Base-by-base conservation (phyloP, 176 grass and related monocot species). In the Oryza nivara region DNA sequence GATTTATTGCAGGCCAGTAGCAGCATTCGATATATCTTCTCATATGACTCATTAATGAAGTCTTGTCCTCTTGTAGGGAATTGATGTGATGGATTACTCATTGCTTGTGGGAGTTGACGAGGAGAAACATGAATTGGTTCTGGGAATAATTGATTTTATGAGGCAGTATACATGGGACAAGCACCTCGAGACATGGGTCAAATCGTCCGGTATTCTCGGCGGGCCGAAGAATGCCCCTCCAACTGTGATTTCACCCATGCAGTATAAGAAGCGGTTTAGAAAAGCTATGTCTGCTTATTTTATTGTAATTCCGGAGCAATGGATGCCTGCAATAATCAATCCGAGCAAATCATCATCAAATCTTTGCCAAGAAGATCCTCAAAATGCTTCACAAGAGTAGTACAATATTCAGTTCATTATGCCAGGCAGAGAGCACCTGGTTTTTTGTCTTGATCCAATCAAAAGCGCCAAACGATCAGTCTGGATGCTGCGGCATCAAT, bases 131-230 rank as follows among this genome's bases (percentile, higher is more conserved):
- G 96, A 98, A 67, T 83, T 98, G 32, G 91, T 98, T 13, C 84
- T 98, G 47, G 96, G 96, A 75, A 98, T 98, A 73, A 98, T 98
- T 56, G 96, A 98, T 91, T 98, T 98, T 70, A 96, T 98, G 96
- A 91, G 96, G 79, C 96, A 98, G 83, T 98, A 98, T 51, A 98
- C 96, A 85, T 98, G 96, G 96, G 96, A 98, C 89, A 98, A 98
- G 88, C 96, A 98, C 78, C 91, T 98, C 2, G 96, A 98, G 80
- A 98, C 96, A 68, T 98, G 96, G 96, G 93, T 95, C 44, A 98
- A 98, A 83, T 91, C 96, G 38, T 77, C 91, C 70, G 93, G 96
- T 67, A 91, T 98, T 70, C 85, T 98, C 30, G 93, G 96, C 17
- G 93, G 96, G 4, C 85, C 89, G 9, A 96, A 91, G 68, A 95